A percentile compares a stretch with the other conserved stretches of the same genome.
phyloP scores from a whole-genome alignment of 1,284 basidiomycete genomes.

The Melampsora medusae region DNA sequence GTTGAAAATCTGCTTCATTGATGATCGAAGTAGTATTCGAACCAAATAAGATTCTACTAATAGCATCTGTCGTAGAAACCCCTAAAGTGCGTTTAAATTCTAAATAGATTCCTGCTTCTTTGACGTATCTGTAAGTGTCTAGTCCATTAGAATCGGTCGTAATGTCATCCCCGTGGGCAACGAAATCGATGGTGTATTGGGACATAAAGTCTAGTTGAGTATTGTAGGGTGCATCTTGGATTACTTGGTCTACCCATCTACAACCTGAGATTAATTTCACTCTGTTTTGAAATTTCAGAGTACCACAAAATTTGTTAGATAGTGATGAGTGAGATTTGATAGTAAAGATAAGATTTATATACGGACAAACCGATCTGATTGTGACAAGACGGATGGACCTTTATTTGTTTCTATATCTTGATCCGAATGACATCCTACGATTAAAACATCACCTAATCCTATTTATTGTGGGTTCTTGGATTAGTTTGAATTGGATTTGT shows the following conservation, averaged over 20 bases:
- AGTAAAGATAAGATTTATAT: not conserved
- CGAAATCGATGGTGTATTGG: slow-evolving; percentile 19
- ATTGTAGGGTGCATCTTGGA: slow-evolving; percentile 28
- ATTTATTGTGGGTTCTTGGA: not conserved
- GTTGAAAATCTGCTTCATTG: not conserved
- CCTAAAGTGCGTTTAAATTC: slow-evolving; percentile 21
- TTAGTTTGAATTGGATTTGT: not conserved
- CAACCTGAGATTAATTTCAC: slow-evolving; percentile 21
- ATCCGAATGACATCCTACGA: slow-evolving; percentile 33
- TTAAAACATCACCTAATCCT: slow-evolving; percentile 20
- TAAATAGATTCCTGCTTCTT: slow-evolving; percentile 33
- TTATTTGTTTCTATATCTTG: slow-evolving; percentile 26
- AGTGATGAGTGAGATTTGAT: not conserved
- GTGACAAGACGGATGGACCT: slow-evolving; percentile 27
- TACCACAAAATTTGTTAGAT: too few species aligned
- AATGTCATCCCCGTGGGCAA: slow-evolving; percentile 40
- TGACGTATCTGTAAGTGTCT: slow-evolving; percentile 29
- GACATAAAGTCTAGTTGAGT: slow-evolving; percentile 29
- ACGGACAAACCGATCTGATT: slow-evolving; percentile 16
- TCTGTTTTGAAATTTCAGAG: not conserved
- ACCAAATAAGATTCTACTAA: slow-evolving; percentile 16
- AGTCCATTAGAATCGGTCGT: slow-evolving; percentile 23
- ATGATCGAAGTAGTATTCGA: not conserved
- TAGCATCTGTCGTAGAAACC: slow-evolving; percentile 27
- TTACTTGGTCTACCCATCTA: slow-evolving; percentile 38